Percentiles rank a stretch among this genome's conserved stretches.
Evolutionary conservation across 1,139 yeast species (phyloP).

Genomic region (Arxiozyma slooffiae): DNA sequence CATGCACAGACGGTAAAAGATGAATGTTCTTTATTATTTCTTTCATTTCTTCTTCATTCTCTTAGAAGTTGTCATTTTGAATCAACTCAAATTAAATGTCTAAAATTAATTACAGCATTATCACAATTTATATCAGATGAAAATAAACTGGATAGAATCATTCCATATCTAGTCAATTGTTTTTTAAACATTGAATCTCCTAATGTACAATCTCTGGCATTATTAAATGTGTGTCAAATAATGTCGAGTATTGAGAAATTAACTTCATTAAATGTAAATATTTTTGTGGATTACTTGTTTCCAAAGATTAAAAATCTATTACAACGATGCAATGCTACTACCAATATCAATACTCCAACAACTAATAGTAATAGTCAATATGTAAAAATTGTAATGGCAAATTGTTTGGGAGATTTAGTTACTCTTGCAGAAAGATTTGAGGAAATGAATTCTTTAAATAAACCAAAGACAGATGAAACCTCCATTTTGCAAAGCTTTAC

Average conservation of each 20-base stretch:
- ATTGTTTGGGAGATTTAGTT: constrained; percentile 62
- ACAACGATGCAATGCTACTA: constrained; percentile 14
- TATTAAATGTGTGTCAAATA: constrained; percentile 52
- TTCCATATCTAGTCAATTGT: constrained; percentile 63
- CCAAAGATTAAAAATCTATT: constrained; percentile 54
- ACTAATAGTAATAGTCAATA: constrained; percentile 34
- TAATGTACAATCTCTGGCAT: constrained; percentile 51
- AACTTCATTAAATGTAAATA: constrained; percentile 62
- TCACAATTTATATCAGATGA: constrained; percentile 75
- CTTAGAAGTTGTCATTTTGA: constrained; percentile 57
- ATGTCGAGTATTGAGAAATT: constrained; percentile 55
- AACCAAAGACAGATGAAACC: not conserved
- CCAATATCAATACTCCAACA: not conserved
- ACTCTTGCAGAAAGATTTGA: constrained; percentile 52
- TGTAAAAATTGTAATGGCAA: constrained; percentile 61
- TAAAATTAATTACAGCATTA: constrained; percentile 67
- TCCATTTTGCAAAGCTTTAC: constrained; percentile 7
- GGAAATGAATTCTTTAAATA: constrained; percentile 41
- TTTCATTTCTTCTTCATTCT: constrained; percentile 55
- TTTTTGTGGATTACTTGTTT: constrained; percentile 72
- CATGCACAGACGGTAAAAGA: constrained; percentile 3
- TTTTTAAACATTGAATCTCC: constrained; percentile 41
- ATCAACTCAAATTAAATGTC: constrained; percentile 54
- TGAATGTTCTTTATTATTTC: constrained; percentile 43
- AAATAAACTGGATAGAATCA: constrained; percentile 70